phyloP scores from a whole-genome alignment of 2,329 filamentous ascomycete species.

The Lachnellula cervina region DNA sequence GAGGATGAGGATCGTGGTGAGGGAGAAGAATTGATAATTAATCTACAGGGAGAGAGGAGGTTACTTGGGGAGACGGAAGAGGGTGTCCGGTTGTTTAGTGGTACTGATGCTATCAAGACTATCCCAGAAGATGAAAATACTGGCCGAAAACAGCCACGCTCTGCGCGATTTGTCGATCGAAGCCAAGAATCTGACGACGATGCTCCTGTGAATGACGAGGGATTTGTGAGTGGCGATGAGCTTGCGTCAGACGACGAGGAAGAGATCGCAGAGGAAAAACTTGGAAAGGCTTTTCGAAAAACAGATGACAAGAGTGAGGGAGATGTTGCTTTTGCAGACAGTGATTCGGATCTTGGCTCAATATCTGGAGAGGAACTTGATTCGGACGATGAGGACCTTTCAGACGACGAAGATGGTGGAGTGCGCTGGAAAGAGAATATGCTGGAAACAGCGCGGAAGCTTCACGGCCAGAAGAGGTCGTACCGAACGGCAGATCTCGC shows the following conservation, averaged over 20 bases:
- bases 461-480: slow-evolving; percentile 65
- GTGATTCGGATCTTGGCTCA: slow-evolving; percentile 92
- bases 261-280: slow-evolving; percentile 54
- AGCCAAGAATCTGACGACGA: slow-evolving; percentile 56
- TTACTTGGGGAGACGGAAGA: slow-evolving; percentile 77
- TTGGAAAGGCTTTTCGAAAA: slow-evolving; percentile 57
- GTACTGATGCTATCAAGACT: slow-evolving; percentile 62
- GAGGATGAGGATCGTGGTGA: slow-evolving; percentile 72
- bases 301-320: slow-evolving; percentile 53
- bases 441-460: slow-evolving; percentile 63
- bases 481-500: slow-evolving; percentile 81
- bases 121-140: slow-evolving; percentile 55
- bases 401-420: slow-evolving; percentile 66
- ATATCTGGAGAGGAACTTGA: slow-evolving; percentile 58
- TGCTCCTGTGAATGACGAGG: slow-evolving; percentile 50
- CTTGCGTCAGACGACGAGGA: slow-evolving; percentile 46
- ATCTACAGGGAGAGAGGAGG: slow-evolving; percentile 75
- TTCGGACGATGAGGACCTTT: slow-evolving; percentile 39
- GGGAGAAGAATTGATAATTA: slow-evolving; percentile 91
- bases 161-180: slow-evolving; percentile 53
- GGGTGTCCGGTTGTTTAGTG: slow-evolving; percentile 80
- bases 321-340: slow-evolving; percentile 88
- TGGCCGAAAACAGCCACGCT: slow-evolving; percentile 55
- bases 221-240: slow-evolving; percentile 28
- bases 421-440: slow-evolving; percentile 88